A percentile compares a stretch with the other conserved stretches of the same genome.
phyloP scores from a whole-genome alignment of 2,329 filamentous ascomycete species.

The Exophiala sideris region DNA sequence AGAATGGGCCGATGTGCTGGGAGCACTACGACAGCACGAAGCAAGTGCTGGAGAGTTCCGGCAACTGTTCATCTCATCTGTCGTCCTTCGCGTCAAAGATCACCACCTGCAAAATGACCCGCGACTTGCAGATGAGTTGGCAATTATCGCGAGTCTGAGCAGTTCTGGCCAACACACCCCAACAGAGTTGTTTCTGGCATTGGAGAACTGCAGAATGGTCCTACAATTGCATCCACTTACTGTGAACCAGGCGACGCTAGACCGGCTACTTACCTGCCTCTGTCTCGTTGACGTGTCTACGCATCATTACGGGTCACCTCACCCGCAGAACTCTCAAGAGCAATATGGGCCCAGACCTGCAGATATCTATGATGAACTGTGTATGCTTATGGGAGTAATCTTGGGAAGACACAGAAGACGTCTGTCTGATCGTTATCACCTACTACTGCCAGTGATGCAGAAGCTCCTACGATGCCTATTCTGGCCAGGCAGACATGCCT shows the following conservation, averaged over 20 bases:
- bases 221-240: slow-evolving; percentile 41
- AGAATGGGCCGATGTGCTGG: slow-evolving; percentile 1
- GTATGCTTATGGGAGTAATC: slow-evolving; percentile 51
- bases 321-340: slow-evolving; percentile 30
- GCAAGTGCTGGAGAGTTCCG: neutral
- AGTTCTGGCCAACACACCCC: neutral
- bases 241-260: slow-evolving; percentile 46
- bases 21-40: slow-evolving; percentile 1
- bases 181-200: slow-evolving; percentile 29
- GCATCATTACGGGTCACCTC: neutral
- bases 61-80: slow-evolving; percentile 3
- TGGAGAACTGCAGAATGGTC: slow-evolving; percentile 39
- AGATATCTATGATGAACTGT: slow-evolving; percentile 53
- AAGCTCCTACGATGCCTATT: slow-evolving; percentile 56
- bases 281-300: slow-evolving; percentile 35
- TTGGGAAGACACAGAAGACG: slow-evolving; percentile 57
- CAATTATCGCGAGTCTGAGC: slow-evolving; percentile 38
- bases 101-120: slow-evolving; percentile 8
- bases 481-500: slow-evolving; percentile 31
- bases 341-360: slow-evolving; percentile 21
- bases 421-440: slow-evolving; percentile 58
- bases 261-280: slow-evolving; percentile 40
- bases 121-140: slow-evolving; percentile 9
- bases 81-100: slow-evolving; percentile 4
- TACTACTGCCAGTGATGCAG: slow-evolving; percentile 56